phyloP scores from a whole-genome alignment of 2,329 filamentous ascomycete species.

The Penicillium sclerotigenum region DNA sequence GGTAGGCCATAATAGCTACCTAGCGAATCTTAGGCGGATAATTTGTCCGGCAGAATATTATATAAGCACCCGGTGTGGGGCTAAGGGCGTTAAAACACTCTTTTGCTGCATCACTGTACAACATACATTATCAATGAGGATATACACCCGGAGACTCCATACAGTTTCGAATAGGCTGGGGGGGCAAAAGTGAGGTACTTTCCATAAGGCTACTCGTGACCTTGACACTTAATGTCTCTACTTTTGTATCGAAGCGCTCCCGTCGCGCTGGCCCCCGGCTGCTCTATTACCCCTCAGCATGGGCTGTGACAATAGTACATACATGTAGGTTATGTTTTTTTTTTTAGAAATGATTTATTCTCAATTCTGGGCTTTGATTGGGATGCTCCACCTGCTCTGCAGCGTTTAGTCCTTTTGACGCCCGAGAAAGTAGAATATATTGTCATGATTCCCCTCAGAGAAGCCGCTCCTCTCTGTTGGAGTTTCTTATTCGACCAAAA shows the following conservation, averaged over 20 bases:
- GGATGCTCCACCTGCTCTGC: not conserved
- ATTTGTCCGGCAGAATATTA: too few relatives aligned
- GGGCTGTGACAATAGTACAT: not conserved
- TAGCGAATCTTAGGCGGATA: too few relatives aligned
- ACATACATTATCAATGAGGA: too few relatives aligned
- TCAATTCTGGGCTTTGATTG: not conserved
- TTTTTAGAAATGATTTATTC: not conserved
- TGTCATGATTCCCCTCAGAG: not conserved
- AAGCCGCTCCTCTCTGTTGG: not conserved
- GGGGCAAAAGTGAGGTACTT: not conserved
- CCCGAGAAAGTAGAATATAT: not conserved
- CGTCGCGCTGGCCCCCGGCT: not conserved
- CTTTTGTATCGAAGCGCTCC: not conserved
- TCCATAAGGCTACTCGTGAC: not conserved
- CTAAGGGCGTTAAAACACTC: too few relatives aligned
- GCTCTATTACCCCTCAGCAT: not conserved
- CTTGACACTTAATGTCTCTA: too few relatives aligned
- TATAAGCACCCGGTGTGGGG: too few relatives aligned
- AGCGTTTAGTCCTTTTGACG: not conserved
- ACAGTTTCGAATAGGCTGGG: not conserved
- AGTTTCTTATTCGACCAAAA: not conserved
- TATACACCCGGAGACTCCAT: too few relatives aligned
- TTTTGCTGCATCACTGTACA: too few relatives aligned
- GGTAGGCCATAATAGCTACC: too few relatives aligned
- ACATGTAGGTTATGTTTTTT: too few relatives aligned